Evolutionary conservation across 2,329 filamentous ascomycete species (phyloP), one percentile per base, ranked within the genome.

Genomic region (Sodiomyces alkalinus): DNA sequence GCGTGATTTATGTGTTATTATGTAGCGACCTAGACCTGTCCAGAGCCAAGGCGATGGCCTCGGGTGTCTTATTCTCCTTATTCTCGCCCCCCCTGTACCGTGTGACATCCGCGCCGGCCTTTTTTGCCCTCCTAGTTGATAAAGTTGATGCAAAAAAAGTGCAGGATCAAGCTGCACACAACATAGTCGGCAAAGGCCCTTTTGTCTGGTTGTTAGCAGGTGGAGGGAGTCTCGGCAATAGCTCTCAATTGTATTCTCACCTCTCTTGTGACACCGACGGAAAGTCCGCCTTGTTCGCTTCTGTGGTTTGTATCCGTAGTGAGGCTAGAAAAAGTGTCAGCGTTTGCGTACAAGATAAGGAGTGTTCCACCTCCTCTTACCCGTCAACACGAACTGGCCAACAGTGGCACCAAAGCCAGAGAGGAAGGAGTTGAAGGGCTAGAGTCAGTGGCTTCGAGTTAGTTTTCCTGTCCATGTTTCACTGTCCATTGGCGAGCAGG

Each of bases 81-180:
- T 25, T 25, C 14, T 17, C 14, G 23, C 16, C 17, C 23, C 17
- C 23, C 17, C 16, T 17, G 23, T 16, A 16, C 15, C 12, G 9
- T 17, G 14, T 25, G 23, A 14, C 17, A 14, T 25, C 16, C 14
- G n/a, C 23, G 23, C 16, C 23, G 23, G 14, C 13, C 9, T 17
- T 25, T 17, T 25, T 25, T n/a, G n/a, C n/a, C n/a, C n/a, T n/a
- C 24, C 63, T 66, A 98, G 68, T 98, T 98, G 64, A 98, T 96
- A 56, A 98, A 98, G 68, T 98, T 98, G 52, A 96, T 75, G 58
- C 86, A 94, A 67, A 98, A 98, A 62, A 96, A 93, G 62, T 98
- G 90, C 53, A 96, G 60, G 51, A 96, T 82, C 52, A 98, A 54
- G 54, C 86, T 94, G 51, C 87, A 90, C 43, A 94, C 82, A 35